These are phyloP conservation scores for Wallacemonas rigidus DNA, from an alignment of 208 protist genomes.

Conservation along the genomic window DNA sequence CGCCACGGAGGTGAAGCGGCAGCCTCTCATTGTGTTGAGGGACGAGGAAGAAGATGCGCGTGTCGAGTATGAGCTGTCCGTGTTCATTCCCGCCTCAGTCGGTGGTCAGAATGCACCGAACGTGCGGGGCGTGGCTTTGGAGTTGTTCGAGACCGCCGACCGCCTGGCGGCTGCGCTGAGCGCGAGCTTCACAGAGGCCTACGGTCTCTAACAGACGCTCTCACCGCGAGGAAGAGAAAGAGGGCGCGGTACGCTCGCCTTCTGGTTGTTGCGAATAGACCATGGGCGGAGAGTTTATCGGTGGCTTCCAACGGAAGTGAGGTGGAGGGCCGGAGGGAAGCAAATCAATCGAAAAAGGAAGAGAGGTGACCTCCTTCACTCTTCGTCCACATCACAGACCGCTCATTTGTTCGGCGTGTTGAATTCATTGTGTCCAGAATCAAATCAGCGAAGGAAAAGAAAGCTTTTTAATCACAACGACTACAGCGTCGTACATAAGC, in stretches of 20 bases:
- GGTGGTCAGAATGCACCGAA: slow-evolving; percentile 49
- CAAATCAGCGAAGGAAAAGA: not conserved
- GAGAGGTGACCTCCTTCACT: not conserved
- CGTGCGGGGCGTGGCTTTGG: slow-evolving; percentile 66
- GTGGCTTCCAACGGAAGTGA: too few relatives aligned
- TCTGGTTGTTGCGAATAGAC: not conserved
- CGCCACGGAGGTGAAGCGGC: slow-evolving; percentile 73
- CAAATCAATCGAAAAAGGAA: too few relatives aligned
- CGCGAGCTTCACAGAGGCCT: slow-evolving; percentile 64
- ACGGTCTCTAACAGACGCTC: slow-evolving; percentile 34
- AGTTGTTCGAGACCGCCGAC: slow-evolving; percentile 61
- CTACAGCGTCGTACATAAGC: not conserved
- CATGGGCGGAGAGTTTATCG: not conserved
- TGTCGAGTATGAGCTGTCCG: slow-evolving; percentile 74
- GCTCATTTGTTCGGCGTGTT: not conserved
- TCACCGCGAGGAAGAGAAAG: not conserved
- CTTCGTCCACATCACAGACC: not conserved
- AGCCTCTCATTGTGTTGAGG: slow-evolving; percentile 86
- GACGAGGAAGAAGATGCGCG: slow-evolving; percentile 89
- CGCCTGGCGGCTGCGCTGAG: slow-evolving; percentile 45
- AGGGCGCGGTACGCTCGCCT: not conserved
- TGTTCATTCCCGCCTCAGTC: slow-evolving; percentile 60
- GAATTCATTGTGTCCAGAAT: not conserved
- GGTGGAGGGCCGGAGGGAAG: too few relatives aligned
- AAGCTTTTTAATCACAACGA: not conserved